A percentile compares a stretch with the other conserved stretches of the same genome.
Conservation (phyloP, 306 rosid genomes). For the Lablab purpureus region DNA sequence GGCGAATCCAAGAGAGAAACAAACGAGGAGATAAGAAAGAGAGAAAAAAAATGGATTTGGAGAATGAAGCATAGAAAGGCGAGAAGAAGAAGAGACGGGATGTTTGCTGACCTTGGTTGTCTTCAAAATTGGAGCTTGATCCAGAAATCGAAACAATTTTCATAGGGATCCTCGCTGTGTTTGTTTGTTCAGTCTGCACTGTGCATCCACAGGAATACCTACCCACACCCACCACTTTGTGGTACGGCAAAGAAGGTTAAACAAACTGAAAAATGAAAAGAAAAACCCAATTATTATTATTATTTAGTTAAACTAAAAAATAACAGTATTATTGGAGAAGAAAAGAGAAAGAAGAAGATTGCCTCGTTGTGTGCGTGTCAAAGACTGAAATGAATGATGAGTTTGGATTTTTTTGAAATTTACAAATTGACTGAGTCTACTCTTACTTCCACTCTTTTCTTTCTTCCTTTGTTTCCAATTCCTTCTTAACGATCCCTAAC, state of each 20-base stretch:
- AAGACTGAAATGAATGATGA: neutral
- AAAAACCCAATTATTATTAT: neutral
- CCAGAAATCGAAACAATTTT: constrained; percentile 24
- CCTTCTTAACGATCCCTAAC: constrained; percentile 12
- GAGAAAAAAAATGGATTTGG: neutral
- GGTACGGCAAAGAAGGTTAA: constrained; percentile 35
- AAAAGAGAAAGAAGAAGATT: constrained; percentile 5
- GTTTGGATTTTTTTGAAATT: neutral
- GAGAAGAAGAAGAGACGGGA: neutral
- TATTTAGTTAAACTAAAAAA: constrained; percentile 14
- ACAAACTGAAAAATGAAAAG: neutral
- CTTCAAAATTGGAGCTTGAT: constrained; percentile 36
- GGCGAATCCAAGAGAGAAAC: neutral
- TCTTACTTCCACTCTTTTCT: neutral
- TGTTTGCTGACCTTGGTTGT: constrained; percentile 28
- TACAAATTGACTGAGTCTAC: constrained; percentile 33
- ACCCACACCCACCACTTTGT: constrained; percentile 48
- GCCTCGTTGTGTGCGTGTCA: constrained; percentile 16
- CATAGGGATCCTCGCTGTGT: constrained; percentile 52
- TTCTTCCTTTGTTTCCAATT: neutral
- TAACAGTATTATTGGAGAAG: neutral
- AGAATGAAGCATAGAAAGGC: neutral
- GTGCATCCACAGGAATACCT: constrained; percentile 55
- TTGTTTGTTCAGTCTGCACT: constrained; percentile 41
- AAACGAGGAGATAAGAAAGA: neutral